phyloP scores from a whole-genome alignment of 495 filamentous ascomycete genomes.

The Hyphodiscus hymeniophilus region DNA sequence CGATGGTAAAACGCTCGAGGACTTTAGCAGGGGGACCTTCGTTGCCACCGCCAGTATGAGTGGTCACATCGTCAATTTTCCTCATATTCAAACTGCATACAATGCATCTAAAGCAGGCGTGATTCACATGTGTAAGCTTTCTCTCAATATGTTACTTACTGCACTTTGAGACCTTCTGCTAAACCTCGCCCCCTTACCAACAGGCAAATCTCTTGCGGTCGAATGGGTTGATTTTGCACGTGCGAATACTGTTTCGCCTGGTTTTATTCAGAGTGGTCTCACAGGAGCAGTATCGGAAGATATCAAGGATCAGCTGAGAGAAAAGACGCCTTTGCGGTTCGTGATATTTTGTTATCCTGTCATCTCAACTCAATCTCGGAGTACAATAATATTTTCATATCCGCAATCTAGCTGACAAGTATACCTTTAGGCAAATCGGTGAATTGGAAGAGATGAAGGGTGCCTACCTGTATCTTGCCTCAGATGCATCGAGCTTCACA shows the following conservation, averaged over 20 bases:
- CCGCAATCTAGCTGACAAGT: no score
- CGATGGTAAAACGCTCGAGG: not conserved
- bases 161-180: no score
- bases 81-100: constrained; percentile 87
- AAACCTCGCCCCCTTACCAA: not conserved
- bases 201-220: constrained; percentile 45
- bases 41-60: constrained; percentile 65
- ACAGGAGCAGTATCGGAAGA: constrained; percentile 53
- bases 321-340: no score
- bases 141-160: not conserved
- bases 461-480: constrained; percentile 75
- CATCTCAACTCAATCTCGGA: no score
- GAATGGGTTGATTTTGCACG: constrained; percentile 84
- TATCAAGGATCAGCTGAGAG: no score
- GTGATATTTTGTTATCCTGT: no score
- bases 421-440: constrained; percentile 59
- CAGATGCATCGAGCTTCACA: constrained; percentile 58
- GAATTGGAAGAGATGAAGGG: constrained; percentile 75
- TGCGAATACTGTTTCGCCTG: constrained; percentile 74
- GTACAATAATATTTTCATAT: no score
- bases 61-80: constrained; percentile 81
- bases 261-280: constrained; percentile 85
- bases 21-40: not conserved
- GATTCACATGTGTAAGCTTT: constrained; percentile 44
- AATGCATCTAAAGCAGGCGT: constrained; percentile 82